Percentiles rank a stretch among this genome's conserved stretches.
Conservation (phyloP, 2,329 filamentous ascomycete species). For the Elsinoe arachidis region DNA sequence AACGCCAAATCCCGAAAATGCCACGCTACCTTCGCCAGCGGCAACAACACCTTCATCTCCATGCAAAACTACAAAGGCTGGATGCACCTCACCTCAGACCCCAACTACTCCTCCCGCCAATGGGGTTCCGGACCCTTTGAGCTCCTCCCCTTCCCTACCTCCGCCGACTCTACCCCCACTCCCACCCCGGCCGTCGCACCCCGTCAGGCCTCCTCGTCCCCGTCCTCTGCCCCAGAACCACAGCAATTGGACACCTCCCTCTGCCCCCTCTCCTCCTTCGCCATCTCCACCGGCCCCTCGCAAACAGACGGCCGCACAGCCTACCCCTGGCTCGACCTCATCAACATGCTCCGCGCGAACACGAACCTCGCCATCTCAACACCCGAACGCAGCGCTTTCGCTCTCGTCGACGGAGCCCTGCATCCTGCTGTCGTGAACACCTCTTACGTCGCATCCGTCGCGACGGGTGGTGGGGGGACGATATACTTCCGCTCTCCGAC, state of each 20-base stretch:
- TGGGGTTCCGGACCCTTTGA: slow-evolving; percentile 1
- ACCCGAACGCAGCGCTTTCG: not conserved
- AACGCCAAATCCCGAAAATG: not conserved
- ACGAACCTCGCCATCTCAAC: not conserved
- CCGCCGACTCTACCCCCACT: not conserved
- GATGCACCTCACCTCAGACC: slow-evolving; percentile 1
- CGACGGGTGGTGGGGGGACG: not conserved
- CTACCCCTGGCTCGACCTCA: not conserved
- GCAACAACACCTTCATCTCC: not conserved
- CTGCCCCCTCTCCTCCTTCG: not conserved
- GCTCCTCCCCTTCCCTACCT: not conserved
- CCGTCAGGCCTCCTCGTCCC: not conserved
- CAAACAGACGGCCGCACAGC: not conserved
- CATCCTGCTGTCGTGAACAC: not conserved
- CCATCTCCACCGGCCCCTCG: not conserved
- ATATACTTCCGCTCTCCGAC: not conserved
- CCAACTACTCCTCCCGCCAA: not conserved
- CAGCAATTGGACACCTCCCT: not conserved
- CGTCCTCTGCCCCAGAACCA: not conserved
- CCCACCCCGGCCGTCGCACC: not conserved
- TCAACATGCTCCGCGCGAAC: not conserved
- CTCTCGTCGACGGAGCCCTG: not conserved
- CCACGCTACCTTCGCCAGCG: not conserved
- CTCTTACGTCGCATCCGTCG: not conserved
- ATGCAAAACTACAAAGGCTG: slow-evolving; percentile 10